Percentiles rank a stretch among this genome's conserved stretches.
phyloP scores from a whole-genome alignment of 805 yeast genomes.

The Saccharomycopsis sp. region DNA sequence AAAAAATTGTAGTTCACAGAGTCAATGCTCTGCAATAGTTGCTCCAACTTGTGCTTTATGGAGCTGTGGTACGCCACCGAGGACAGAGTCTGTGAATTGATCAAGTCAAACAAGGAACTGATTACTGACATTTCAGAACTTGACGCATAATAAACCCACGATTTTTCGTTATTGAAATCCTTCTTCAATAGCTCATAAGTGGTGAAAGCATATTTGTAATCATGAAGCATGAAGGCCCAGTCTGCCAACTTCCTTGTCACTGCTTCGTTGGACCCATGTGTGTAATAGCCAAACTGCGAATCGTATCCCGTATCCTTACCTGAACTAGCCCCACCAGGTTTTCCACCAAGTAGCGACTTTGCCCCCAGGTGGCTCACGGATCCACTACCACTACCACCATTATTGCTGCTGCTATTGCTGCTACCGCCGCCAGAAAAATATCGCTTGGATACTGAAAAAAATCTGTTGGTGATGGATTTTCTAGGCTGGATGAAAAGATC shows the following conservation, averaged over 20 bases:
- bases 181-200: conserved; percentile 76
- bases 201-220: conserved; percentile 73
- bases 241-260: conserved; percentile 78
- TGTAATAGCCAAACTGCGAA: conserved; percentile 46
- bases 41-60: conserved; percentile 42
- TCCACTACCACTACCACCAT: neutral
- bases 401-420: conserved; percentile 8
- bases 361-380: too few species aligned
- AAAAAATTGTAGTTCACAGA: conserved; percentile 65
- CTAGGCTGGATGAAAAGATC: conserved; percentile 72
- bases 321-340: neutral
- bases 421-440: conserved; percentile 25
- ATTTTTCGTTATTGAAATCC: conserved; percentile 68
- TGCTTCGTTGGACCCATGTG: conserved; percentile 59
- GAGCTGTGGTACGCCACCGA: conserved; percentile 34
- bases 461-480: conserved; percentile 64
- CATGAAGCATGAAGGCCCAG: conserved; percentile 85
- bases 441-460: conserved; percentile 35
- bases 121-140: conserved; percentile 83
- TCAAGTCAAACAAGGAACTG: conserved; percentile 51
- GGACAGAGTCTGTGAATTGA: conserved; percentile 21
- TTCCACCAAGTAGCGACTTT: neutral
- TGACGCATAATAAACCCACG: conserved; percentile 74
- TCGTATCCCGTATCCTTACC: too few species aligned
- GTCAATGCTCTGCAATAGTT: conserved; percentile 55